Evolutionary conservation across 305 asterid genomes (phyloP), one percentile per base, ranked within the genome.

Genomic region (Fraxinus platypoda): DNA sequence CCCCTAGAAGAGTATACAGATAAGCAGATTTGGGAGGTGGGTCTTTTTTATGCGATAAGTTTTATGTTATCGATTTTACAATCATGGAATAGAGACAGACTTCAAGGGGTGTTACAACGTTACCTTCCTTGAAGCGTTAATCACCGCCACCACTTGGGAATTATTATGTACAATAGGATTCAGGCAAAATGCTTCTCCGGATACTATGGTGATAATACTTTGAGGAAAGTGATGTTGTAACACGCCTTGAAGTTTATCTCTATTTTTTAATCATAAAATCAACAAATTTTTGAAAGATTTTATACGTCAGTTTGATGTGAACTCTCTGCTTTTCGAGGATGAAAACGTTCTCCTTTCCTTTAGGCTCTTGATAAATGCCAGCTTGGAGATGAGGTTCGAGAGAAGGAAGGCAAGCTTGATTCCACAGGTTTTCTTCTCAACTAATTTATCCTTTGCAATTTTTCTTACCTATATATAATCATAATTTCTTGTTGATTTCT

Each of bases 361-460:
- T 81, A 95, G 99, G 97, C 89, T 78, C 97, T 95, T 23, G 93
- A 94, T 57, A 95, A 95, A 84, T 95, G 98, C 85, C 98, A 93
- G 90, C 94, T 95, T 37, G 98, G 97, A 31, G 96, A 92, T 31
- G 97, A 91, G 80, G 95, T 95, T 3, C 88, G 97, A 83, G 92
- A 81, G 80, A 94, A 92, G 90, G 83, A 89, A 13, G 92, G 81
- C 74, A 95, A 93, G 86, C 97, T 95, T 2, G 97, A 92, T 82
- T 91, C 95, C 76, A 78, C 93, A 87, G 98, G 98, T 95, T 74
- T 57, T 64, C 34, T 25, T 64, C 73, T 64, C 73, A 3, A 64
- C 73, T 25, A 64, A 64, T 64, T 64, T 11, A 25, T 25, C 33
- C 73, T 25, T 11, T 3, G 17, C 17, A 64, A 64, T 2, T 64